Base-by-base conservation (phyloP, 306 rosid genomes). In the Calophaca sinica region DNA sequence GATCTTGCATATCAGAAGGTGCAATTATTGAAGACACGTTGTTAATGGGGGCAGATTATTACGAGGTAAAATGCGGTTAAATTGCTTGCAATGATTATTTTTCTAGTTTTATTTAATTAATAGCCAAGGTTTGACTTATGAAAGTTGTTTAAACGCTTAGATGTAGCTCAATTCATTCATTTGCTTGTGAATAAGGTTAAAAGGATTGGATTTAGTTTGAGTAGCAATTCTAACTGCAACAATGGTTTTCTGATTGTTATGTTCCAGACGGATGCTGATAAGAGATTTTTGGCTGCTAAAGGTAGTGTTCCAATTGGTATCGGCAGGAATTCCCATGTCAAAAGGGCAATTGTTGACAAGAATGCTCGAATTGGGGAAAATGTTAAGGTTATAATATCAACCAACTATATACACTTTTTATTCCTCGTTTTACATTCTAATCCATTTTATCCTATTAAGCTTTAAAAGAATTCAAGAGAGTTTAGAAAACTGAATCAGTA, bases 1-100 rank as follows among this genome's bases (percentile, higher is more conserved):
- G 98, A 62, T 92, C 99, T 71, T 96, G 97, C 86, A 90, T 96
- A 78, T 89, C 96, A 0, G 99, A 96, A 84, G 99, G 99, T 81
- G 98, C 98, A 51, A 85, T 96, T 75, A 90, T 94, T 55, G 99
- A 94, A 83, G 99, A 94, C 82, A 82, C 97, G 0, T 81, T 94
- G 73, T 80, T 94, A 87, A 94, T 94, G 98, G 99, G 98, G 31
- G 99, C 99, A 50, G 99, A 94, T 87, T 94, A 92, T 76, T 96
- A 96, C 64, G 99, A 92, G 98, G 99, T 92, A 74, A 83, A 51
- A 71, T 51, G 10, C 50, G 52, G 59, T 36, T 65, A 33, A 62
- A 20, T 44, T 28, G 10, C 59, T 59, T 35, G 4, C n/a, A 35
- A 14, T 48, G n/a, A 14, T 14, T 53, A 10, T 29, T 55, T 62